Conservation (phyloP, 345 rosid species). For the Psidium friedrichsthalianum region DNA sequence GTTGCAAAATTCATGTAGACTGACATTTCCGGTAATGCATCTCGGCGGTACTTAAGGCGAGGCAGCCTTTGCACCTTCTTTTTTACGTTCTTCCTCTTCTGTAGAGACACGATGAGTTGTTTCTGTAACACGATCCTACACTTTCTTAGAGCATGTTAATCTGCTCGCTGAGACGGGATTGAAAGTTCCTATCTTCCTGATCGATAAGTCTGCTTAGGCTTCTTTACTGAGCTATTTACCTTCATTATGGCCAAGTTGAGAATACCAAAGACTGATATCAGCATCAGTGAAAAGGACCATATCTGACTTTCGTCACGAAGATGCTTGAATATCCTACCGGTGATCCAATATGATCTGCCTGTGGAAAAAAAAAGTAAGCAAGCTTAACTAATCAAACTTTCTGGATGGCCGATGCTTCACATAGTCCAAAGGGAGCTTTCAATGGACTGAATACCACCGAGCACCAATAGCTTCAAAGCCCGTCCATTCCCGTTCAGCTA, state of each 20-base stretch:
- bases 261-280: background rate
- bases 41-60: background rate
- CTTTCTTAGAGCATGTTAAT: background rate
- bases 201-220: background rate
- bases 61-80: background rate
- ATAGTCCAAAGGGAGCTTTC: background rate
- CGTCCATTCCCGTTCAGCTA: background rate
- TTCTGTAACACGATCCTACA: background rate
- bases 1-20: background rate
- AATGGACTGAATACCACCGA: background rate
- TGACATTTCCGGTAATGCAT: background rate
- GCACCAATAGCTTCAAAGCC: background rate
- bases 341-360: background rate
- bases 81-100: background rate
- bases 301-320: background rate
- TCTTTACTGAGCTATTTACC: background rate
- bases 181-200: fast-evolving
- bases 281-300: background rate
- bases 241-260: background rate
- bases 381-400: background rate
- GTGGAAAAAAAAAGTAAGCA: background rate
- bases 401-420: background rate
- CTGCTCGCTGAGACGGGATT: background rate
- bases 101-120: background rate
- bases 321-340: background rate